Base-by-base conservation (phyloP, 805 yeast species). In the Candida maesae region DNA sequence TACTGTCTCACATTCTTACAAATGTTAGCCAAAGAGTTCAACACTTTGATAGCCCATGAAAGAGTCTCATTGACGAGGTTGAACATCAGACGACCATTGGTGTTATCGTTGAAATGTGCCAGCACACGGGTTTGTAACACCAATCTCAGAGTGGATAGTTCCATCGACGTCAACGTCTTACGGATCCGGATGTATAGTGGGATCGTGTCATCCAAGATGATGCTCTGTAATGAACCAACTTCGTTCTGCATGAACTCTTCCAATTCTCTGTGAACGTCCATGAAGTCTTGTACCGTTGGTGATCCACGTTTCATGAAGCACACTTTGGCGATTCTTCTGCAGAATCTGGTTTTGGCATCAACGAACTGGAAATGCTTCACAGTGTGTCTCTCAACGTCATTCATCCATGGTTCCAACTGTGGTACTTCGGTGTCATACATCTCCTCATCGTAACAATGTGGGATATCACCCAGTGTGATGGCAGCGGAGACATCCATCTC, bases 361-460 rank as follows among this genome's bases (percentile, higher is more conserved):
- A 63, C 49, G 21, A 64, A 59, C 5, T 50, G 47, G 38, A 62
- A 63, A 2, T 60, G 55, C 6, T 61, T 45, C 8, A 65, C 52
- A 0, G 72, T 60, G 19, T 55, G 61, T 17, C 57, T 49, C 38
- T 76, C 80, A 33, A 63, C 40, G 3, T 58, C 63, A 13, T 61
- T 48, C 52, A 71, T 68, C 4, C 25, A 20, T n/a, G 60, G 55
- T 36, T 67, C 68, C 11, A 61, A 58, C 17, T 55, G 58, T 3
- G 70, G 60, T 9, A 58, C 26, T 24, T 47, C 38, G 0, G 56
- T 53, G 31, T 51, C 55, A 36, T 55, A 55, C 13, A 38, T 27
- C n/a, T 38, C 25, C 4, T 51, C 50, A 41, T 51, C 51, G 4
- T 26, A 40, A 17, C 56, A 50, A 9, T 44, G 42, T 16, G 56